phyloP scores from a whole-genome alignment of 129 eudicot genomes.

The Cynara cardunculus region DNA sequence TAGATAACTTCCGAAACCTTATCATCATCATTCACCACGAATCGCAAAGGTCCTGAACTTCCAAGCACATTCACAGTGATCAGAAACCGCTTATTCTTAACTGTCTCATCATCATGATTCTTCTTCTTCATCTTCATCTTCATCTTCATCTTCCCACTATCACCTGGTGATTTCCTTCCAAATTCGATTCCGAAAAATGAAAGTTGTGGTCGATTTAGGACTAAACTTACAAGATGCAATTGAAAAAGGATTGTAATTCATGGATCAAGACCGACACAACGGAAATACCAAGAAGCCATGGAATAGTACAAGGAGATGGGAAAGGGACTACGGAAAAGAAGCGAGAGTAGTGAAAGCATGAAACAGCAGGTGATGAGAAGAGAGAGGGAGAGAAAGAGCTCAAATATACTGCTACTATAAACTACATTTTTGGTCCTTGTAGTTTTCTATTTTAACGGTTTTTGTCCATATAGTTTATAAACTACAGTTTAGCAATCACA shows the following conservation, averaged over 20 bases:
- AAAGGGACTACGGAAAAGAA: neutral
- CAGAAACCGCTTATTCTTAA: slow-evolving; percentile 34
- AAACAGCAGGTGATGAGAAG: slow-evolving; percentile 8
- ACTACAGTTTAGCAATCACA: neutral
- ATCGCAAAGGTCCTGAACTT: slow-evolving; percentile 58
- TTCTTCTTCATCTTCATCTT: slow-evolving; percentile 19
- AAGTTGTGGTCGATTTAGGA: neutral
- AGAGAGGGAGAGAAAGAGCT: slow-evolving; percentile 1
- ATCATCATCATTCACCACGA: slow-evolving; percentile 47
- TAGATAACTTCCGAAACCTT: slow-evolving; percentile 41
- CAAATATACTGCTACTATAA: neutral
- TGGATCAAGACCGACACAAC: slow-evolving; percentile 41
- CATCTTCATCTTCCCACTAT: slow-evolving; percentile 6
- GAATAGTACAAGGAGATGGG: slow-evolving; percentile 4
- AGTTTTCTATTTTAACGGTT: neutral
- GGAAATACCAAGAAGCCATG: slow-evolving; percentile 36
- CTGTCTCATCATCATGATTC: neutral
- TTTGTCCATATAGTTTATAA: neutral
- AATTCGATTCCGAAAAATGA: neutral
- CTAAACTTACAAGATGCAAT: neutral
- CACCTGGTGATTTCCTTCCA: neutral
- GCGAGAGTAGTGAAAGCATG: slow-evolving; percentile 24
- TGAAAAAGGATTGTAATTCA: neutral
- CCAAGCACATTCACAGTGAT: slow-evolving; percentile 47
- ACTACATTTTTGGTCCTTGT: neutral